Evolutionary conservation across 164 flowering plant genomes (phyloP).

Genomic region (Vitis cinerea): DNA sequence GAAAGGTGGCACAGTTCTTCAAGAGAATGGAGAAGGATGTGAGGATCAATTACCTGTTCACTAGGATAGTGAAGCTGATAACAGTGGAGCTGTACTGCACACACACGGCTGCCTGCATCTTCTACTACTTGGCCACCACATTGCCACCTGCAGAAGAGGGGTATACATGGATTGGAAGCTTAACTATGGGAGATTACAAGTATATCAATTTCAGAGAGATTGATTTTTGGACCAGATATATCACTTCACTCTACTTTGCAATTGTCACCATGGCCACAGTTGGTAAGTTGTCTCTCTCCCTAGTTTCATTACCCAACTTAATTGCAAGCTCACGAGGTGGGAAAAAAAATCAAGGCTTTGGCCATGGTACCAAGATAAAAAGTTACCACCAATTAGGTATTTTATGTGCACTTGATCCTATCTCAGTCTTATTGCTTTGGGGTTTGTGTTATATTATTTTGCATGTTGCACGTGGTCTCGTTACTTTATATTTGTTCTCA

Average conservation of each 20-base stretch:
- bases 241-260: constrained; percentile 60
- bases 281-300: constrained; percentile 31
- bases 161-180: constrained; percentile 85
- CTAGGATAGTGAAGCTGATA: constrained; percentile 65
- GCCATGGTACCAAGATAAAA: no score
- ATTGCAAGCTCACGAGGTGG: no score
- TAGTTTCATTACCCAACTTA: no score
- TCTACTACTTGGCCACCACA: constrained; percentile 75
- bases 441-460: no score
- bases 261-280: constrained; percentile 73
- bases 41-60: constrained; percentile 64
- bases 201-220: constrained; percentile 70
- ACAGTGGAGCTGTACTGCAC: constrained; percentile 74
- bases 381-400: no score
- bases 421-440: no score
- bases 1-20: constrained; percentile 48
- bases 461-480: no score
- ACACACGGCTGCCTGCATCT: constrained; percentile 79
- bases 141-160: constrained; percentile 58
- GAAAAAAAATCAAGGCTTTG: no score
- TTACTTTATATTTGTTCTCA: no score
- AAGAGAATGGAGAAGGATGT: constrained; percentile 66
- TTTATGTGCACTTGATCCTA: no score
- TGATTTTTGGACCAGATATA: constrained; percentile 65
- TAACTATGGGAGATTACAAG: constrained; percentile 60